These are phyloP conservation scores for Lachnum nothofagi DNA, from an alignment of 2,329 filamentous ascomycete genomes.

Conservation along the genomic window DNA sequence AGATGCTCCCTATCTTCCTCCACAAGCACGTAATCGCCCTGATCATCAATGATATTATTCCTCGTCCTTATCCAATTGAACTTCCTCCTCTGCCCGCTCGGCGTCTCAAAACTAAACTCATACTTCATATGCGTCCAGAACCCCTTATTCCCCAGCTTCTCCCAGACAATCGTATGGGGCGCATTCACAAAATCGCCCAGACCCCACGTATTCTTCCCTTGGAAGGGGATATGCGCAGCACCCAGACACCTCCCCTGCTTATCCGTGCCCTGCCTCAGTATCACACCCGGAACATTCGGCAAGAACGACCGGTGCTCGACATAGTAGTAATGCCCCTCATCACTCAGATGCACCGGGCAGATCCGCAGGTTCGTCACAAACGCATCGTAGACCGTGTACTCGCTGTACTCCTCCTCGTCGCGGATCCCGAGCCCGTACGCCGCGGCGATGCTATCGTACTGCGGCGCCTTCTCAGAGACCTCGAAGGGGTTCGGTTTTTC, in stretches of 20 bases:
- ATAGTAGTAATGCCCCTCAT: conserved; percentile 20
- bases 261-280: conserved; percentile 19
- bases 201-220: conserved; percentile 19
- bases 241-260: conserved; percentile 20
- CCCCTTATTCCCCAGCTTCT: conserved; percentile 17
- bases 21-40: conserved; percentile 24
- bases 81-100: conserved; percentile 7
- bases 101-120: conserved; percentile 17
- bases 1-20: conserved; percentile 20
- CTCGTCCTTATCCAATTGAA: conserved; percentile 25
- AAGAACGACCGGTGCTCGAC: conserved; percentile 23
- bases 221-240: conserved; percentile 19
- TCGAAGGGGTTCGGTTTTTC: conserved; percentile 20
- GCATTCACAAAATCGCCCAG: conserved; percentile 17
- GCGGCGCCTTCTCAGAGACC: conserved; percentile 2
- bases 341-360: conserved; percentile 20
- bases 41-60: conserved; percentile 25
- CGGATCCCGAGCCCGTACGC: conserved; percentile 19
- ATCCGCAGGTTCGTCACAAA: conserved; percentile 24
- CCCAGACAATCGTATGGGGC: conserved; percentile 18
- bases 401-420: conserved; percentile 17
- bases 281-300: conserved; percentile 20
- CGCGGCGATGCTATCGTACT: conserved; percentile 22
- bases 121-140: conserved; percentile 28
- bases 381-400: conserved; percentile 24